Conservation (phyloP, 169 alveolate genomes). For the Cryptosporidium xiaoi region DNA sequence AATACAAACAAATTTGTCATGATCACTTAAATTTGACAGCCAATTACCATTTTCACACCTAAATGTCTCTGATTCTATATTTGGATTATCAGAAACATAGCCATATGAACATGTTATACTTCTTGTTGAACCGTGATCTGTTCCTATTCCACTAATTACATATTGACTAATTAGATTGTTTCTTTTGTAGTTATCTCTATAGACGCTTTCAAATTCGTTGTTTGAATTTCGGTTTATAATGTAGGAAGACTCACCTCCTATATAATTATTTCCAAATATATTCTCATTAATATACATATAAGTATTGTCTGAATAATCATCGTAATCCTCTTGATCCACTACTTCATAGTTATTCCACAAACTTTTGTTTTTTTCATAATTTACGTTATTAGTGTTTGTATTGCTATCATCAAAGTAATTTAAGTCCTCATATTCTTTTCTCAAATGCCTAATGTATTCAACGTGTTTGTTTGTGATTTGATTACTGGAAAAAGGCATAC, state of each 20-base stretch:
- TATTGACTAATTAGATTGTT: conserved; percentile 1
- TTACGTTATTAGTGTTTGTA: neutral
- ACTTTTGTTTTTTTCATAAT: neutral
- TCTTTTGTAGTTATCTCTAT: neutral
- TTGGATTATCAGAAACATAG: conserved; percentile 59
- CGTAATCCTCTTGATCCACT: too few species aligned
- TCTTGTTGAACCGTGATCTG: conserved; percentile 55
- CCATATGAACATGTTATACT: conserved; percentile 61
- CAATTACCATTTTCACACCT: conserved; percentile 41
- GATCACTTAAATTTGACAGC: conserved; percentile 3
- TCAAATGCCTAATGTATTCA: too few species aligned
- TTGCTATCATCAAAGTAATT: conserved; percentile 3
- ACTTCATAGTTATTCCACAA: too few species aligned
- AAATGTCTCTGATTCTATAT: conserved; percentile 39
- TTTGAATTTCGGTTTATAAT: too few species aligned
- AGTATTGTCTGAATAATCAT: too few species aligned
- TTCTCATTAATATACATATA: too few species aligned
- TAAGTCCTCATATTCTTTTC: neutral
- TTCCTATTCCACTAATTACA: conserved; percentile 49
- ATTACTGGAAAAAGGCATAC: conserved; percentile 16
- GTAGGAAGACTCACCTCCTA: too few species aligned
- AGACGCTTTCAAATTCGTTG: too few species aligned
- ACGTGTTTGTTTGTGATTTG: neutral
- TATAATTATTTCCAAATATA: too few species aligned
- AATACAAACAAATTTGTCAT: conserved; percentile 26